Conservation (phyloP, 192 early-diverging fungal genomes). For the Obelidium mucronatum region DNA sequence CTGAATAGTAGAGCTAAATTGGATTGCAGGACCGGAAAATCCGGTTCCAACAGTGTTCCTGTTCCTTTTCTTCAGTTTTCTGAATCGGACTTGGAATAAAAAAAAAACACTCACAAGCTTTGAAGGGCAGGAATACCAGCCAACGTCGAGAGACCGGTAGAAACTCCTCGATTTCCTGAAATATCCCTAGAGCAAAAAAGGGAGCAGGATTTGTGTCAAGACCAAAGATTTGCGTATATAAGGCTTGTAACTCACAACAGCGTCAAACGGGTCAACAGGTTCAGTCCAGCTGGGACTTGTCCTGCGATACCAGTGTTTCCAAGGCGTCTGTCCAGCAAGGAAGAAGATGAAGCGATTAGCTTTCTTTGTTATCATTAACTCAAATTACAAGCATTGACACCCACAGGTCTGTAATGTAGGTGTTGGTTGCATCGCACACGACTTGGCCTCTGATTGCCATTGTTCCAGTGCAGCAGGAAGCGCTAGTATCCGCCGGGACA, state of each 20-base stretch:
- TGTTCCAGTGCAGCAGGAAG: conserved; percentile 22
- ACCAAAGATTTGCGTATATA: background rate
- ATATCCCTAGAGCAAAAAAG: conserved; percentile 10
- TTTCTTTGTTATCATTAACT: no score
- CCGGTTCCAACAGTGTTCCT: conserved; percentile 18
- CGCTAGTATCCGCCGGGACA: no score
- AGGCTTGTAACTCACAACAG: background rate
- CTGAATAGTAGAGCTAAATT: background rate
- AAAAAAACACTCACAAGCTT: conserved; percentile 25
- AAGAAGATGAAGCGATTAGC: background rate
- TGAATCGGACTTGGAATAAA: no score
- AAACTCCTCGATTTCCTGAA: conserved; percentile 6
- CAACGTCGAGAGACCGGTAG: conserved; percentile 7
- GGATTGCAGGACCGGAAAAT: background rate
- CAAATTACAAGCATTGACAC: no score
- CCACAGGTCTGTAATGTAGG: background rate
- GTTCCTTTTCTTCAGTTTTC: no score
- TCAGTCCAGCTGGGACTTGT: conserved; percentile 12
- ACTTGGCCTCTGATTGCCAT: background rate
- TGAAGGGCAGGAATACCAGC: conserved; percentile 3
- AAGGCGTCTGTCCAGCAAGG: background rate
- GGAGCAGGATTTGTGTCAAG: background rate
- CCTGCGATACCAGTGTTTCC: background rate
- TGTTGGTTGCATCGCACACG: background rate
- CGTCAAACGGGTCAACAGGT: background rate